These are phyloP conservation scores for Dissophora ornata DNA, from an alignment of 192 early-diverging fungal species.

Conservation along the genomic window DNA sequence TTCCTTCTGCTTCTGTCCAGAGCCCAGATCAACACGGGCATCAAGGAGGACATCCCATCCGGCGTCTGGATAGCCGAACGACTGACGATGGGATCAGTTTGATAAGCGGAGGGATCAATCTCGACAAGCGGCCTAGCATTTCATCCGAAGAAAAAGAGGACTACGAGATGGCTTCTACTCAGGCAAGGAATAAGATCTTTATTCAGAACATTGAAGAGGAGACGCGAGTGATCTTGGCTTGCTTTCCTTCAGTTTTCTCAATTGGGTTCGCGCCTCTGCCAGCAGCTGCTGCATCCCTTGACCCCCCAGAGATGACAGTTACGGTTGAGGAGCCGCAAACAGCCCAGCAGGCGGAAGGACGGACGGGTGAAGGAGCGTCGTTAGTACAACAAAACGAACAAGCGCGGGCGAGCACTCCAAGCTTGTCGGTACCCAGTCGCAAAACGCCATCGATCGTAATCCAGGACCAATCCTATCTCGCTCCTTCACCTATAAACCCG, in stretches of 20 bases:
- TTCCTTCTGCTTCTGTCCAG: neutral
- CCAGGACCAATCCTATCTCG: conserved; percentile 36
- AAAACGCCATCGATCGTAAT: conserved; percentile 47
- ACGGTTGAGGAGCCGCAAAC: neutral
- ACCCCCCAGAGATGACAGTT: neutral
- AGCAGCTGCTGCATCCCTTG: neutral
- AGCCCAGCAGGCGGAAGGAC: neutral
- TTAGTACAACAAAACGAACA: conserved; percentile 8
- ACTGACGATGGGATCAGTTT: conserved; percentile 16
- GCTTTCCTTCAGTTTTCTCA: conserved; percentile 42
- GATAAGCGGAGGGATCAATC: neutral
- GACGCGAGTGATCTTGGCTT: conserved; percentile 19
- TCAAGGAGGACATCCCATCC: conserved; percentile 6
- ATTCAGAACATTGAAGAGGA: conserved; percentile 49
- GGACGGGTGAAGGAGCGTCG: neutral
- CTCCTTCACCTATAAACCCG: conserved; percentile 43
- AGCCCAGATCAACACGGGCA: neutral
- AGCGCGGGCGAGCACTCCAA: conserved; percentile 11
- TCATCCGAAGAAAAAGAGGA: conserved; percentile 14
- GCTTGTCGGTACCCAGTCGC: conserved; percentile 6
- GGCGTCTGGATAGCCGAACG: conserved; percentile 7
- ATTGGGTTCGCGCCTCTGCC: conserved; percentile 11
- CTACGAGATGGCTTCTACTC: conserved; percentile 22
- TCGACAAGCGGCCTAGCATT: neutral
- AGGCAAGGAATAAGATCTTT: conserved; percentile 36